phyloP scores from a whole-genome alignment of 139 green algal genomes.

The Prasinococcaceae sp. region DNA sequence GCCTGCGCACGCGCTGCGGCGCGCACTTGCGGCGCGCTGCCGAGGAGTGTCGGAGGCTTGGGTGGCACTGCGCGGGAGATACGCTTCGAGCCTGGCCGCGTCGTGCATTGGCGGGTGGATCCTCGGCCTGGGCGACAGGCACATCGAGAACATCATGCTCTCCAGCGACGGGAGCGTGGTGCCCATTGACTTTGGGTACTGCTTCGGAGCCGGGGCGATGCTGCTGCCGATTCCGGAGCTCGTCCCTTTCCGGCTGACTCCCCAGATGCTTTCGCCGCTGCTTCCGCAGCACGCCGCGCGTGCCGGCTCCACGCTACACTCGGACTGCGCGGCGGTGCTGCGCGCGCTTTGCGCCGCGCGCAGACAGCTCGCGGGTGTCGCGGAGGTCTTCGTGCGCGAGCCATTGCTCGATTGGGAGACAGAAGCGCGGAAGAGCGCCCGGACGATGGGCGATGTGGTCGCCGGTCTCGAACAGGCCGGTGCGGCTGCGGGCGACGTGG shows the following conservation, averaged over 20 bases:
- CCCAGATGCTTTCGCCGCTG: constrained; percentile 38
- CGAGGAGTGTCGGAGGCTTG: too few species aligned
- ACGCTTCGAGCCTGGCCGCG: too few species aligned
- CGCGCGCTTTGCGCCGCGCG: not conserved
- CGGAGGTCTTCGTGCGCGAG: constrained; percentile 45
- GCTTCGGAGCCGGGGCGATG: constrained; percentile 45
- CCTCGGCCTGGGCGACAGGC: constrained; percentile 49
- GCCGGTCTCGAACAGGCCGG: not conserved
- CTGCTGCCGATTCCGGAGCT: constrained; percentile 52
- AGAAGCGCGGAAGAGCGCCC: constrained; percentile 25
- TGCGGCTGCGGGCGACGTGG: not conserved
- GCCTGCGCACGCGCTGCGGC: too few species aligned
- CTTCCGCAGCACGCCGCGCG: constrained; percentile 27
- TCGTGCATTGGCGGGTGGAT: too few species aligned
- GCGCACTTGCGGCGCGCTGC: too few species aligned
- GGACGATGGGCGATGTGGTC: not conserved
- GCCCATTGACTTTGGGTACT: constrained; percentile 65
- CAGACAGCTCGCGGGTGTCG: constrained; percentile 4
- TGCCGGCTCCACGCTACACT: constrained; percentile 20
- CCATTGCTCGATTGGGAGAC: constrained; percentile 49
- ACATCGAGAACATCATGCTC: constrained; percentile 53
- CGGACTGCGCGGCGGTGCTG: constrained; percentile 22
- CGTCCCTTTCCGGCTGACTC: constrained; percentile 52
- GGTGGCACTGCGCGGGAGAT: too few species aligned
- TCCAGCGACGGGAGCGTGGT: constrained; percentile 23